These are phyloP conservation scores for Pelargonium nanum DNA, from an alignment of 345 rosid genomes.

Conservation along the genomic window DNA sequence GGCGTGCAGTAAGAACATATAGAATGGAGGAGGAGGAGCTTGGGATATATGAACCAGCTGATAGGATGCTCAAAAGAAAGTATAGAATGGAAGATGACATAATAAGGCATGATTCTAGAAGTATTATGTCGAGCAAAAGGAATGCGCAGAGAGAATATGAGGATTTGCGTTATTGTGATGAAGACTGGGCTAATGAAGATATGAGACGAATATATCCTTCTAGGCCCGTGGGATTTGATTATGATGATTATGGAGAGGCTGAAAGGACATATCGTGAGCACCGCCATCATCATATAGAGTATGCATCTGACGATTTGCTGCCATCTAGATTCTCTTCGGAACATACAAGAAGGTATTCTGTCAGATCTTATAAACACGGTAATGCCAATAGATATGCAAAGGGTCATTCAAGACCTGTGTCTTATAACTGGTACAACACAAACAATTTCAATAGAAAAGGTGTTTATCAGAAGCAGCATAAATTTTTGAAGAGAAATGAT, in stretches of 20 bases:
- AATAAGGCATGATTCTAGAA: conserved; percentile 18
- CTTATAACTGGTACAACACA: conserved; percentile 22
- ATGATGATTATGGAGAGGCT: conserved; percentile 22
- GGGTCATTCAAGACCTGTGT: conserved; percentile 21
- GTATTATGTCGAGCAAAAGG: conserved; percentile 23
- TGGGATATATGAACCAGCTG: conserved; percentile 17
- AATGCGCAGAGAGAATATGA: conserved; percentile 21
- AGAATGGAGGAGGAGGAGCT: conserved; percentile 27
- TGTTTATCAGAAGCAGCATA: conserved; percentile 24
- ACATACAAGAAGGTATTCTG: conserved; percentile 22
- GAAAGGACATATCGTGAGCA: conserved; percentile 24
- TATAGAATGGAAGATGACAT: conserved; percentile 19
- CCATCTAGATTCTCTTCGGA: conserved; percentile 24
- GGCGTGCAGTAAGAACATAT: conserved; percentile 22
- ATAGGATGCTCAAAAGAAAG: conserved; percentile 27
- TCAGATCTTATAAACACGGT: conserved; percentile 24
- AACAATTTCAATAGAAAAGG: conserved; percentile 27
- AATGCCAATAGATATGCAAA: conserved; percentile 22
- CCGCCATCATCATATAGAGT: conserved; percentile 16
- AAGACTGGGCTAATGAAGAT: conserved; percentile 32
- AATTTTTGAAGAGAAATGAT: conserved; percentile 36
- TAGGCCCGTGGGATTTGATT: conserved; percentile 19
- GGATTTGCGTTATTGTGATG: conserved; percentile 25
- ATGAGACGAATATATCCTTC: conserved; percentile 17
- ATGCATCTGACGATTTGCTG: conserved; percentile 21